phyloP scores from a whole-genome alignment of 2,329 filamentous ascomycete species.

The Colletotrichum agaves region DNA sequence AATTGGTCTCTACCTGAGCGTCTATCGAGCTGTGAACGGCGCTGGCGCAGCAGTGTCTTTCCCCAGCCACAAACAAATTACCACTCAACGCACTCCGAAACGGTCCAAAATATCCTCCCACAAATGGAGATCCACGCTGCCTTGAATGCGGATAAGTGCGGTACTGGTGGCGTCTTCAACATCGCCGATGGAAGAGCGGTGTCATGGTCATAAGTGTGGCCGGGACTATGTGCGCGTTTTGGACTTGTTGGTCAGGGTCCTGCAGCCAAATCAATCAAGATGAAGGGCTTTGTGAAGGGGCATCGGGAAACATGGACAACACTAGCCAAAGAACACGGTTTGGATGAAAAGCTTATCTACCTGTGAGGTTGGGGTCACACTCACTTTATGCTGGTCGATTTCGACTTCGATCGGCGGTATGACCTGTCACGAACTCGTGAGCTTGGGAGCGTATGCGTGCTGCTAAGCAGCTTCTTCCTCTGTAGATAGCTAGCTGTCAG shows the following conservation, averaged over 20 bases:
- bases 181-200: slow-evolving; percentile 33
- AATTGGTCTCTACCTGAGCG: slow-evolving; percentile 34
- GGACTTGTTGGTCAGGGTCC: slow-evolving; percentile 29
- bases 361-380: slow-evolving; percentile 17
- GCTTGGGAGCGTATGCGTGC: slow-evolving; percentile 36
- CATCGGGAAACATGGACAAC: slow-evolving; percentile 30
- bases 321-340: slow-evolving; percentile 23
- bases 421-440: slow-evolving; percentile 30
- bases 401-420: slow-evolving; percentile 39
- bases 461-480: slow-evolving; percentile 34
- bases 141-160: slow-evolving; percentile 29
- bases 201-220: slow-evolving; percentile 38
- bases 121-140: slow-evolving; percentile 38
- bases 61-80: slow-evolving; percentile 31
- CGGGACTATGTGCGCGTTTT: slow-evolving; percentile 33
- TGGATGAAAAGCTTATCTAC: slow-evolving; percentile 18
- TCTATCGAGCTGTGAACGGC: slow-evolving; percentile 35
- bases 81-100: slow-evolving; percentile 36
- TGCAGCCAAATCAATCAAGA: slow-evolving; percentile 1
- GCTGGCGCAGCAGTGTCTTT: slow-evolving; percentile 33
- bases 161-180: slow-evolving; percentile 35
- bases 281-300: slow-evolving; percentile 30
- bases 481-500: not conserved
- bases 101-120: slow-evolving; percentile 38
- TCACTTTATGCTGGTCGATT: slow-evolving; percentile 37